Base-by-base conservation (phyloP, 2,329 filamentous ascomycete species). In the Exserohilum rostratum region DNA sequence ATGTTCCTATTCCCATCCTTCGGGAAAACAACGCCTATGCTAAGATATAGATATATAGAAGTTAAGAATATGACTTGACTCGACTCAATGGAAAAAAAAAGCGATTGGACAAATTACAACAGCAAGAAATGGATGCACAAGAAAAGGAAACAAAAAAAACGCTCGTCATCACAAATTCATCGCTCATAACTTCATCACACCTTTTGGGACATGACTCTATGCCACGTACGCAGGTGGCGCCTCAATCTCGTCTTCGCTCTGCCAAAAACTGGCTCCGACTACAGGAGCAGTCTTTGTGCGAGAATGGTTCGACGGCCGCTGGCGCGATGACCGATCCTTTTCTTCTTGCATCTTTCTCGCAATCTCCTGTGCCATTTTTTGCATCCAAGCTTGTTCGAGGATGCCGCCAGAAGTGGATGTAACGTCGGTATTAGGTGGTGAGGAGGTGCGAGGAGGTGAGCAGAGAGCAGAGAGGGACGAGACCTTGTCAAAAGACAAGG, bases 291-390 rank as follows among this genome's bases (percentile, higher is more conserved):
- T 53, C 46, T 57, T 57, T 6, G 43, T 57, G 17, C 42, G 47
- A 10, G 53, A 33, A 7, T 50, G 53, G 18, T 37, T 44, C n/a
- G 59, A 52, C 25, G 56, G 50, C 3, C 50, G 55, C 22, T 37
- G 33, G 5, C 29, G 18, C n/a, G 52, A 55, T 10, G 52, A 46
- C 35, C 31, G 30, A n/a, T 73, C 77, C 77, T 96, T 95, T 77
- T 96, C 90, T 64, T 96, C 90, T 62, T 93, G 90, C 61, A 96
- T 91, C 51, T 91, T 89, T 46, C 87, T 82, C 31, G 92, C 91
- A 66, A 98, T 93, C 75, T 98, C 95, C 60, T 88, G 88, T 5
- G 93, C 93, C 85, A 99, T 95, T 79, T 96, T 95, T 79, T 89
- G 87, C 77, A 95, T 89, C 90, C 90, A 95, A 2, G 90, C 90